Conservation (phyloP, 2,329 filamentous ascomycete genomes). For the Epichloe typhina region DNA sequence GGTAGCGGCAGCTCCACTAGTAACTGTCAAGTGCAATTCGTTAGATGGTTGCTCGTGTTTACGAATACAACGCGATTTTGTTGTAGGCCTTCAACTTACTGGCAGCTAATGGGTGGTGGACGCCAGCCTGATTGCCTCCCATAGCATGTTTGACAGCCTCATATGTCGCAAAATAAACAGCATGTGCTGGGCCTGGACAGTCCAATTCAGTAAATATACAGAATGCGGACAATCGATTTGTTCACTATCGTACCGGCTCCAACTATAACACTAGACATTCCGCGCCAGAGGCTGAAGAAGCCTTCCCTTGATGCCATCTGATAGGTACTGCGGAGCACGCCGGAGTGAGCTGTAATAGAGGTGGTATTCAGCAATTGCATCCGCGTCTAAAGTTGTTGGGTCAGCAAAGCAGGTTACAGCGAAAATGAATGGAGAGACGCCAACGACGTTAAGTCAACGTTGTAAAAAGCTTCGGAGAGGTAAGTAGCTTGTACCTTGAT, state of each 20-base stretch:
- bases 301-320: constrained; percentile 87
- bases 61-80: not conserved
- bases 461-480: not conserved
- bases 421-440: not conserved
- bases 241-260: constrained; percentile 60
- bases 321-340: constrained; percentile 82
- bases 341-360: constrained; percentile 69
- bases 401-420: constrained; percentile 7
- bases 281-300: constrained; percentile 84
- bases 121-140: constrained; percentile 76
- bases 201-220: not conserved
- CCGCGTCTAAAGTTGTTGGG: constrained; percentile 54
- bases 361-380: constrained; percentile 93
- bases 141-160: constrained; percentile 94
- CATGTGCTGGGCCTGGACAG: constrained; percentile 76
- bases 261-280: constrained; percentile 89
- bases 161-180: constrained; percentile 96
- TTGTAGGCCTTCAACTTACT: constrained; percentile 38
- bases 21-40: constrained; percentile 39
- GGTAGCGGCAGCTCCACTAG: constrained; percentile 86
- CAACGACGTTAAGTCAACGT: not conserved
- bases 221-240: not conserved
- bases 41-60: not conserved
- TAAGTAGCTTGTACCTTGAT: constrained; percentile 59
- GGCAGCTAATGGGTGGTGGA: constrained; percentile 86